Conservation (phyloP, 2,329 filamentous ascomycete genomes). For the Talaromyces marneffei region DNA sequence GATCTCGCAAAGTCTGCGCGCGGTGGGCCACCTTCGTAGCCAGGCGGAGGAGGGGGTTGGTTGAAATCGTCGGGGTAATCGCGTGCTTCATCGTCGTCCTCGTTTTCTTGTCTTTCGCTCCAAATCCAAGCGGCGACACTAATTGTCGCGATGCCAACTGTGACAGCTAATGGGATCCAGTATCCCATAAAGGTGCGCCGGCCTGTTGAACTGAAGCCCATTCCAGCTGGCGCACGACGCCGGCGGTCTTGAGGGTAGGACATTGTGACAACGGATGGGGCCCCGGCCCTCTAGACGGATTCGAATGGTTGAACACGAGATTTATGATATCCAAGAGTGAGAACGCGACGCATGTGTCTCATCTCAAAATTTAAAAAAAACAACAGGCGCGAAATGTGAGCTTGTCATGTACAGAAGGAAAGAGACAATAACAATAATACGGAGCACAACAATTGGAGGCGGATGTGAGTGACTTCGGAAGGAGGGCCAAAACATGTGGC, state of each 20-base stretch:
- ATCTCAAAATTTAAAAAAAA: not conserved
- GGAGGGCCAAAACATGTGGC: conserved; percentile 35
- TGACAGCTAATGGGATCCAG: conserved; percentile 83
- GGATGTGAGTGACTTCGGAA: conserved; percentile 31
- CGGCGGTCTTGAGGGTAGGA: conserved; percentile 36
- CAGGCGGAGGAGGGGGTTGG: conserved; percentile 5
- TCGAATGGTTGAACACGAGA: conserved; percentile 5
- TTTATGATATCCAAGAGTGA: conserved; percentile 15
- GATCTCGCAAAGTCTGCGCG: conserved; percentile 30
- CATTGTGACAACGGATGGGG: conserved; percentile 28
- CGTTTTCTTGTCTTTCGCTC: conserved; percentile 75
- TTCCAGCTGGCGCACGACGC: conserved; percentile 28
- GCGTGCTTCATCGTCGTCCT: conserved; percentile 58
- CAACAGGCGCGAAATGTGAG: conserved; percentile 15
- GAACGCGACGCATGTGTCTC: not conserved
- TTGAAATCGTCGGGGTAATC: conserved; percentile 20
- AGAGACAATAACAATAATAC: conserved; percentile 13
- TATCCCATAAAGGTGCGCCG: conserved; percentile 52
- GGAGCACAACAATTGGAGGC: conserved; percentile 21
- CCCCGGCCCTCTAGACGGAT: not conserved
- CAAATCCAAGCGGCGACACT: conserved; percentile 88
- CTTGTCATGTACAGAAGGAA: conserved; percentile 1
- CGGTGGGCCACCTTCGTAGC: conserved; percentile 21
- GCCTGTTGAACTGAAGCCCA: conserved; percentile 39
- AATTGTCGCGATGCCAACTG: conserved; percentile 78